Evolutionary conservation across 371 early-diverging fungal genomes (phyloP).

Genomic region (Conidiobolus incongruus): DNA sequence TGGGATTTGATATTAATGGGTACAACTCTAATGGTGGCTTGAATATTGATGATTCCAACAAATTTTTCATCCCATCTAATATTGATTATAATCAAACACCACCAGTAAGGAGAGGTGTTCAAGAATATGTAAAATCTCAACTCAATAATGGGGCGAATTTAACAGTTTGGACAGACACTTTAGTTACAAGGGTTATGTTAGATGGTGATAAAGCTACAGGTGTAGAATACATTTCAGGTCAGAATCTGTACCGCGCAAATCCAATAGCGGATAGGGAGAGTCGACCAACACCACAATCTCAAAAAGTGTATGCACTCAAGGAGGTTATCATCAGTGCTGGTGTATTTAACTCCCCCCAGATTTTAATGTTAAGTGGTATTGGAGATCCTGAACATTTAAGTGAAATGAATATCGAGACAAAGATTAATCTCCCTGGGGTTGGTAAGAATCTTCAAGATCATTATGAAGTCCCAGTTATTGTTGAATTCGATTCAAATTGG

Average conservation of each 20-base stretch:
- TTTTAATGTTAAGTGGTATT: slow-evolving; percentile 10
- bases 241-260: not conserved
- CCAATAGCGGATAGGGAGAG: not conserved
- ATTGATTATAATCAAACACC: too few species aligned
- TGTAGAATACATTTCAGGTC: not conserved
- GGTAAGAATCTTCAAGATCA: not conserved
- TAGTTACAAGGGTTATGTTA: slow-evolving; percentile 1
- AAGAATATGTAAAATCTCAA: too few species aligned
- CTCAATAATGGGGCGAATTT: not conserved
- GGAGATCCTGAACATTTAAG: slow-evolving; percentile 2
- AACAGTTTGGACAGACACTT: slow-evolving; percentile 1
- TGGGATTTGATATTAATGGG: too few species aligned
- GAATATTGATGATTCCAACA: too few species aligned
- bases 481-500: not conserved
- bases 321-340: slow-evolving; percentile 10
- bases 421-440: not conserved
- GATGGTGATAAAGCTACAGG: slow-evolving; percentile 1
- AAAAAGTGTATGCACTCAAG: slow-evolving; percentile 6
- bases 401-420: not conserved
- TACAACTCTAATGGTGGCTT: too few species aligned
- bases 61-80: too few species aligned
- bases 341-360: slow-evolving; percentile 9
- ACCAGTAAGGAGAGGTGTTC: too few species aligned
- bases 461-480: not conserved
- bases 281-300: not conserved